Evolutionary conservation across 73 alveolate genomes (phyloP), one percentile per base, ranked within the genome.

Genomic region (Paramecium primaurelia): DNA sequence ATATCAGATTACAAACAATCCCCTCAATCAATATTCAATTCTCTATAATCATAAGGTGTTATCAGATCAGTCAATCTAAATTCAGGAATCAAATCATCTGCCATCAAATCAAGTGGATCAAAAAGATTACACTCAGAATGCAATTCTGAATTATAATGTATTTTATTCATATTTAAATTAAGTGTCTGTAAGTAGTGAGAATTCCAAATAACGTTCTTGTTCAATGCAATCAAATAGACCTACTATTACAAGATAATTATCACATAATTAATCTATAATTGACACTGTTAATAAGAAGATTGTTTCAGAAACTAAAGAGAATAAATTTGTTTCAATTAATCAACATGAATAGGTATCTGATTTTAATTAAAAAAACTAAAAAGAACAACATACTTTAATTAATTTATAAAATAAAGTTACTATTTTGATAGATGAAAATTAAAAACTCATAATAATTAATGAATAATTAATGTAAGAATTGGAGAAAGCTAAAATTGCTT

Each of bases 181-280:
- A 80, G 91, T 80, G 73, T 80, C 91, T 47, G 91, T 36, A 0
- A 80, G 91, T 28, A 80, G 91, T 80, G 91, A 80, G 25, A 45
- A 80, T 45, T 80, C 91, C 2, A 80, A 42, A 47, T 26, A 18
- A 4, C 37, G 91, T 10, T 42, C 91, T 0, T 80, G 26, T 80
- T 80, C 91, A 8, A 8, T 44, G 26, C 51, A 80, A 22, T 44
- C 87, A 2, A 37, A 80, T 25, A 10, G 91, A 44, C 91, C 91
- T 3, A 80, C 91, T 2, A 47, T 80, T 26, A 25, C 44, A 2
- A 40, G 91, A 26, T 30, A 37, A 3, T 44, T 32, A 80, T 40
- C 44, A 7, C 34, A 80, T 4, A 47, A 49, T 36, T 7, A 80
- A 80, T 80, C 91, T 5, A 20, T 40, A 2, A 80, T 80, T 47